Conservation (phyloP, 2,329 filamentous ascomycete species). For the Penicillium sp. region DNA sequence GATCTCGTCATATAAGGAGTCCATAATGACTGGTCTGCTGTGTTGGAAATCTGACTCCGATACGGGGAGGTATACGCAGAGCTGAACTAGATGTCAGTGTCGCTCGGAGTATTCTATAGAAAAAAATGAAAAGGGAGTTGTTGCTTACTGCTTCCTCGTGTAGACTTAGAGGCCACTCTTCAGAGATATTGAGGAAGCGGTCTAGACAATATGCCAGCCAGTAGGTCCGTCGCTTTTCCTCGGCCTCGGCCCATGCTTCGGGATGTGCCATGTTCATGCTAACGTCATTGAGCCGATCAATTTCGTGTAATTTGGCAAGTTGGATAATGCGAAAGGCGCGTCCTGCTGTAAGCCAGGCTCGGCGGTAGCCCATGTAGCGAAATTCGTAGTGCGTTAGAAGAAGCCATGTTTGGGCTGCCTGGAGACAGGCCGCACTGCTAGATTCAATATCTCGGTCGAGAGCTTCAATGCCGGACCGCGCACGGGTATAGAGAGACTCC, state of each 20-base stretch:
- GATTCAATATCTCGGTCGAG: constrained; percentile 5
- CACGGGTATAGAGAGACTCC: constrained; percentile 22
- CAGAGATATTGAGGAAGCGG: constrained; percentile 24
- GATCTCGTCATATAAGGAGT: constrained; percentile 14
- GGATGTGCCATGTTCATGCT: neutral
- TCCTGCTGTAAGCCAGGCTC: constrained; percentile 33
- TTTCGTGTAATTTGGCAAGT: constrained; percentile 29
- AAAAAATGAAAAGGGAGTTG: constrained; percentile 4
- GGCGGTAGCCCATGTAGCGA: constrained; percentile 27
- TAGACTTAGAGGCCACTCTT: constrained; percentile 24
- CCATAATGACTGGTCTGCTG: constrained; percentile 11
- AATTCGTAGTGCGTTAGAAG: constrained; percentile 34
- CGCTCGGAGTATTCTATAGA: fast-evolving
- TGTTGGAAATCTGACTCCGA: constrained; percentile 5
- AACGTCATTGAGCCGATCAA: constrained; percentile 18
- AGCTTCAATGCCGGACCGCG: constrained; percentile 9
- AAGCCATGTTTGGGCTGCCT: constrained; percentile 30
- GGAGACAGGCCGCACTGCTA: neutral
- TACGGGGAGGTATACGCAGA: constrained; percentile 16
- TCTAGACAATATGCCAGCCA: constrained; percentile 35
- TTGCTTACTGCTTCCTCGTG: constrained; percentile 18
- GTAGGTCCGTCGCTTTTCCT: constrained; percentile 30
- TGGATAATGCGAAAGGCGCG: constrained; percentile 33
- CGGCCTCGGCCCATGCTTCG: constrained; percentile 19
- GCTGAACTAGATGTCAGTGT: neutral